phyloP scores from a whole-genome alignment of 2,329 filamentous ascomycete species.

The Coniochaeta sp. region DNA sequence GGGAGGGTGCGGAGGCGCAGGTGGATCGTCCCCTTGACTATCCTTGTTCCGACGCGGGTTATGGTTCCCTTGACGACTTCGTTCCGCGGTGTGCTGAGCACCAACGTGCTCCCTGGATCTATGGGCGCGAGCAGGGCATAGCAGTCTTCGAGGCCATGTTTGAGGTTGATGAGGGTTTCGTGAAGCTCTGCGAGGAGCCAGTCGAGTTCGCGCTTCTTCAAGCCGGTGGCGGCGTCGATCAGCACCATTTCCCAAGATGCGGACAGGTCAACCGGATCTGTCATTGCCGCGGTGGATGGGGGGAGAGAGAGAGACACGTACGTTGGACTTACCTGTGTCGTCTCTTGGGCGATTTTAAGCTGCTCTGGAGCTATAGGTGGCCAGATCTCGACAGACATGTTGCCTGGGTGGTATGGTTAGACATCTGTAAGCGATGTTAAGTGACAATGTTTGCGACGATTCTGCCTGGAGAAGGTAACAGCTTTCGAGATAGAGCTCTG shows the following conservation, averaged over 20 bases:
- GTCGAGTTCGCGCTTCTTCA: conserved; percentile 42
- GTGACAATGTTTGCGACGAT: background rate
- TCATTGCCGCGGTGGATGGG: background rate
- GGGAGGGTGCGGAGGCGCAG: conserved; percentile 67
- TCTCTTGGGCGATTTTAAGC: conserved; percentile 41
- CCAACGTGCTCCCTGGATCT: conserved; percentile 81
- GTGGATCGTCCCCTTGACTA: conserved; percentile 84
- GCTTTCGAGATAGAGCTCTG: background rate
- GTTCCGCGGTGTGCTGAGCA: conserved; percentile 77
- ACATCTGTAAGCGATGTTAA: conserved; percentile 15
- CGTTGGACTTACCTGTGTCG: conserved; percentile 38
- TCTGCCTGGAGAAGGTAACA: background rate
- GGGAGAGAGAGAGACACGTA: background rate
- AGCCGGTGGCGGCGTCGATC: conserved; percentile 15
- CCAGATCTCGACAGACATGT: conserved; percentile 54
- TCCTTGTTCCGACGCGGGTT: conserved; percentile 80
- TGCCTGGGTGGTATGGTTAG: conserved; percentile 9
- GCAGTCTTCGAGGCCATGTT: conserved; percentile 76
- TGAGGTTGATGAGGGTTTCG: conserved; percentile 40
- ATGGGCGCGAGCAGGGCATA: conserved; percentile 77
- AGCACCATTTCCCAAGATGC: conserved; percentile 16
- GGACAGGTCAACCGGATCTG: conserved; percentile 2
- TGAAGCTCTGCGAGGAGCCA: conserved; percentile 48
- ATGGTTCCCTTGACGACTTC: conserved; percentile 90
- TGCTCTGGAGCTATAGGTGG: conserved; percentile 42